These are phyloP conservation scores for Phytophthora parvispora DNA, from an alignment of 352 stramenopile genomes.

Conservation along the genomic window DNA sequence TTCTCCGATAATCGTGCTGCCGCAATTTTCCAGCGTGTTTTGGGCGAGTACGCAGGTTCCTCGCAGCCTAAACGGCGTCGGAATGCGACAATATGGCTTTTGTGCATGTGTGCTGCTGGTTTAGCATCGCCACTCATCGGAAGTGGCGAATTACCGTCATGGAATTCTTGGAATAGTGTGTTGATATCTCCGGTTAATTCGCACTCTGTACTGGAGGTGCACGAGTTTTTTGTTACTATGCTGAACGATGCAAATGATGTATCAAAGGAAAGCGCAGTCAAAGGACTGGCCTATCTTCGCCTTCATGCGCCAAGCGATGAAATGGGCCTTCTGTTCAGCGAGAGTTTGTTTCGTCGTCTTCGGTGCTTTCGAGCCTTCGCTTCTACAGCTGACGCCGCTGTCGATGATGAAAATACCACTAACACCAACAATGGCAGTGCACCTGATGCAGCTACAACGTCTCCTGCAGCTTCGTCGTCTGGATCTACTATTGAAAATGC, in stretches of 20 bases:
- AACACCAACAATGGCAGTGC: slow-evolving; percentile 11
- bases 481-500: slow-evolving; percentile 70
- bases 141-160: not conserved
- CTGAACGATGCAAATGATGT: slow-evolving; percentile 77
- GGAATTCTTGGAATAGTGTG: slow-evolving; percentile 47
- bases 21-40: slow-evolving; percentile 49
- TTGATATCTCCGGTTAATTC: slow-evolving; percentile 38
- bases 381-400: slow-evolving; percentile 25
- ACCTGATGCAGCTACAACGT: not conserved
- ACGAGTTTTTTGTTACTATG: slow-evolving; percentile 88
- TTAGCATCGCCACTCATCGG: slow-evolving; percentile 17
- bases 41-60: slow-evolving; percentile 48
- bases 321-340: slow-evolving; percentile 72
- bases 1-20: slow-evolving; percentile 46
- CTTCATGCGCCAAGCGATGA: slow-evolving; percentile 61
- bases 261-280: slow-evolving; percentile 81
- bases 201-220: slow-evolving; percentile 46
- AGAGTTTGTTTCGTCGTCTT: slow-evolving; percentile 81
- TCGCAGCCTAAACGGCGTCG: slow-evolving; percentile 56
- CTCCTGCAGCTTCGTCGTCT: slow-evolving; percentile 18
- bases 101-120: slow-evolving; percentile 74
- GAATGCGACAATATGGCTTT: slow-evolving; percentile 70
- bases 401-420: slow-evolving; percentile 31
- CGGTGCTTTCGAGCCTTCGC: slow-evolving; percentile 83
- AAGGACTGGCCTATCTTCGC: slow-evolving; percentile 80